phyloP scores from a whole-genome alignment of 164 flowering plant species.

The Vitis rupestris region DNA sequence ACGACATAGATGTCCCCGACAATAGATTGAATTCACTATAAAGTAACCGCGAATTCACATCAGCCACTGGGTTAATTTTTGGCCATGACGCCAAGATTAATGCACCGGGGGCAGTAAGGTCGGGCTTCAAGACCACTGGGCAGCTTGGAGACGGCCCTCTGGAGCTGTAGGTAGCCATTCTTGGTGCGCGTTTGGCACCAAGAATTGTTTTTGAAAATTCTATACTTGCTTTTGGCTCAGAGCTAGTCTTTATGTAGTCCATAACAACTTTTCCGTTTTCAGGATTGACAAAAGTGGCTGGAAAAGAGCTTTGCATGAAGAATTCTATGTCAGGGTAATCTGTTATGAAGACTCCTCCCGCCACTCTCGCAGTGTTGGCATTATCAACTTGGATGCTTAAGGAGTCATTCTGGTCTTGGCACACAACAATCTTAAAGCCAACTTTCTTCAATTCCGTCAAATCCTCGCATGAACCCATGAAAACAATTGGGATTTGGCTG shows the following conservation, averaged over 20 bases:
- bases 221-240: slow-evolving; percentile 32
- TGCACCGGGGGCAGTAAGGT: slow-evolving; percentile 57
- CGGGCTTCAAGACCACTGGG: slow-evolving; percentile 64
- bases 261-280: slow-evolving; percentile 29
- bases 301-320: slow-evolving; percentile 29
- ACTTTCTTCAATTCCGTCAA: slow-evolving; percentile 20
- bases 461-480: slow-evolving; percentile 23
- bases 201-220: slow-evolving; percentile 33
- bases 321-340: slow-evolving; percentile 25
- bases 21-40: slow-evolving; percentile 43
- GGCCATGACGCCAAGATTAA: slow-evolving; percentile 61
- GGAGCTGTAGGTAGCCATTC: slow-evolving; percentile 56
- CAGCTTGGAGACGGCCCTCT: slow-evolving; percentile 51
- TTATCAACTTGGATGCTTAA: slow-evolving; percentile 28
- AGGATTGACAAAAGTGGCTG: slow-evolving; percentile 33
- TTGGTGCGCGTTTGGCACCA: slow-evolving; percentile 54
- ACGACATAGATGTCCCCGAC: slow-evolving; percentile 78
- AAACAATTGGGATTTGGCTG: slow-evolving; percentile 23
- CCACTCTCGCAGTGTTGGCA: slow-evolving; percentile 17
- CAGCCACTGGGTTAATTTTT: slow-evolving; percentile 11
- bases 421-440: slow-evolving; percentile 40
- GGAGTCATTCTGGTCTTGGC: slow-evolving; percentile 24
- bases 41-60: slow-evolving; percentile 1
- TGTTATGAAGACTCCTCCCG: slow-evolving; percentile 56
- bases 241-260: slow-evolving; percentile 29